Evolutionary conservation across 345 rosid species (phyloP).

Genomic region (Acer saccharum): DNA sequence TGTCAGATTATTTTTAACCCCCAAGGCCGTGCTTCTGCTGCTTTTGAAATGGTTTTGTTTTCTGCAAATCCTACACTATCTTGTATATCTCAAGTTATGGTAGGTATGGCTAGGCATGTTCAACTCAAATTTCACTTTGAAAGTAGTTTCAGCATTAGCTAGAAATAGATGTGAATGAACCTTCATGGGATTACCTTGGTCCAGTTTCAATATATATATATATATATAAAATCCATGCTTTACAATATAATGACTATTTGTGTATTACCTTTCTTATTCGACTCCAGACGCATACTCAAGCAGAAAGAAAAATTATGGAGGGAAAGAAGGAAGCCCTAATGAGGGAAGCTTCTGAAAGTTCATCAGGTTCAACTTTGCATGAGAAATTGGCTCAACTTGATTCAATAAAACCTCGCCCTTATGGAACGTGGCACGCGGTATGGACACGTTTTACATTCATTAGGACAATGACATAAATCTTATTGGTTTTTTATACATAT

Average conservation of each 20-base stretch:
- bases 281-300: constrained; percentile 68
- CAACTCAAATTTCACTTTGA: not conserved
- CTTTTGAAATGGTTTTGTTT: constrained; percentile 7
- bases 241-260: constrained; percentile 6
- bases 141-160: too few species aligned
- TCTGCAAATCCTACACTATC: not conserved
- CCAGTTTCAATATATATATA: not conserved
- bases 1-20: not conserved
- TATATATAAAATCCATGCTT: not conserved
- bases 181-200: not conserved
- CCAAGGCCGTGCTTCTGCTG: not conserved
- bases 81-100: not conserved
- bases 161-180: not conserved
- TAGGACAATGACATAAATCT: not conserved
- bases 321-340: constrained; percentile 55
- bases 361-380: constrained; percentile 35
- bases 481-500: not conserved
- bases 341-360: constrained; percentile 47
- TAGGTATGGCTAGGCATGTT: not conserved
- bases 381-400: constrained; percentile 58
- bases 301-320: constrained; percentile 64
- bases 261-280: constrained; percentile 10
- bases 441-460: not conserved
- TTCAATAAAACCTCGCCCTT: constrained; percentile 51
- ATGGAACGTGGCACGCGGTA: constrained; percentile 64